phyloP scores from a whole-genome alignment of 2,329 filamentous ascomycete genomes.

The Stachybotrys elegans region DNA sequence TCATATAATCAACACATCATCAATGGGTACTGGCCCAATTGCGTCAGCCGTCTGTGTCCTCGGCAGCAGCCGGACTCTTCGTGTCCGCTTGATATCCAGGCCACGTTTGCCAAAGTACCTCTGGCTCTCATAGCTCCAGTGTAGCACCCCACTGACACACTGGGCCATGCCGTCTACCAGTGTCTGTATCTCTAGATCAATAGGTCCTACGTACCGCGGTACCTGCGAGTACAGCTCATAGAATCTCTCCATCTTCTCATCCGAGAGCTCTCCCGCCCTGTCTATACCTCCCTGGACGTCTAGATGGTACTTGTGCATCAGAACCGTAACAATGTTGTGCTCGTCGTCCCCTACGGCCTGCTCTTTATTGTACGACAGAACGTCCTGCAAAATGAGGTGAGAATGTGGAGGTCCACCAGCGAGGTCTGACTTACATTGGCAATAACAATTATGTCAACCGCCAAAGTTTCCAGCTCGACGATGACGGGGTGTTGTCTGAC shows the following conservation, averaged over 20 bases:
- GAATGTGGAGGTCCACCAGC: not conserved
- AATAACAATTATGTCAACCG: slow-evolving; percentile 18
- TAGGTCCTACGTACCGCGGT: not conserved
- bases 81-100: not conserved
- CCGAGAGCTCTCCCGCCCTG: slow-evolving; percentile 5
- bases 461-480: slow-evolving; percentile 11
- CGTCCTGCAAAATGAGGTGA: slow-evolving; percentile 10
- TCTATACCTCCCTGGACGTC: slow-evolving; percentile 10
- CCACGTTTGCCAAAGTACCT: not conserved
- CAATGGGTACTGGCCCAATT: not conserved
- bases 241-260: slow-evolving; percentile 6
- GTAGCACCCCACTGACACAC: not conserved
- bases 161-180: not conserved
- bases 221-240: not conserved
- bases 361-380: slow-evolving; percentile 24
- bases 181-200: not conserved
- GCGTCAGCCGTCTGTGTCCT: not conserved
- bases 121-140: not conserved
- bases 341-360: slow-evolving; percentile 18
- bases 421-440: slow-evolving; percentile 15
- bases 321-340: slow-evolving; percentile 23
- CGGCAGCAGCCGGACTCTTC: not conserved
- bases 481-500: slow-evolving; percentile 14
- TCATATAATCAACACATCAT: not conserved
- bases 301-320: slow-evolving; percentile 12